These are phyloP conservation scores for Diaporthe sp. DNA, from an alignment of 2,329 filamentous ascomycete species.

Conservation along the genomic window DNA sequence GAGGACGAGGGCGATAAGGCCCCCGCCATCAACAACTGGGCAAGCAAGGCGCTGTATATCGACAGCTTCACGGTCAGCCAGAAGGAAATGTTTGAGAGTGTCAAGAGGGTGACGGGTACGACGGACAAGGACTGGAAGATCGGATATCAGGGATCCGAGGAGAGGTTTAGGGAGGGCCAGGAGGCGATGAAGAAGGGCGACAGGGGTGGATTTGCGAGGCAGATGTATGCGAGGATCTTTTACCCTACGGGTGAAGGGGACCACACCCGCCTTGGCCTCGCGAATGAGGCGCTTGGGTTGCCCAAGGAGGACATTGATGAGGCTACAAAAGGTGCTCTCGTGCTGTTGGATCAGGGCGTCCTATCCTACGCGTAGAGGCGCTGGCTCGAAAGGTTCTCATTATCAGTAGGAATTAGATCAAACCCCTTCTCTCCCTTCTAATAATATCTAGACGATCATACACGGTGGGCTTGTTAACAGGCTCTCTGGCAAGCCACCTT, in stretches of 20 bases:
- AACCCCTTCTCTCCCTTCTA: background rate
- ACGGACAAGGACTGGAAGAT: slow-evolving; percentile 72
- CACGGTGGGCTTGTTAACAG: no score
- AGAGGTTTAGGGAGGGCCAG: slow-evolving; percentile 63
- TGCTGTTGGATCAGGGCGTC: slow-evolving; percentile 47
- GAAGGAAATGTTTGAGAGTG: slow-evolving; percentile 72
- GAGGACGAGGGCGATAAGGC: slow-evolving; percentile 53
- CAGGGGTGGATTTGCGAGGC: slow-evolving; percentile 58
- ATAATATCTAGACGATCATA: background rate
- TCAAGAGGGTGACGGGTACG: slow-evolving; percentile 69
- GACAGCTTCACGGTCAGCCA: slow-evolving; percentile 71
- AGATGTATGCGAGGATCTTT: slow-evolving; percentile 71
- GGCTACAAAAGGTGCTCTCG: slow-evolving; percentile 62
- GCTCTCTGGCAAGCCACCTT: background rate
- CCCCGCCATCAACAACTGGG: slow-evolving; percentile 57
- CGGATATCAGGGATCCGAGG: slow-evolving; percentile 56
- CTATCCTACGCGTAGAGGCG: slow-evolving; percentile 1
- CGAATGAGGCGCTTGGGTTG: slow-evolving; percentile 68
- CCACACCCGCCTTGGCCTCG: slow-evolving; percentile 54
- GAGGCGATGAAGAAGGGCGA: slow-evolving; percentile 61
- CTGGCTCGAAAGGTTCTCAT: background rate
- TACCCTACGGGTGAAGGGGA: slow-evolving; percentile 57
- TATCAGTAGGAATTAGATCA: background rate
- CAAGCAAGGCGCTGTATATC: slow-evolving; percentile 65
- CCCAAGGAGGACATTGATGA: slow-evolving; percentile 71